phyloP scores from a whole-genome alignment of 1,139 yeast genomes.

The Insectozyma bohioensis region DNA sequence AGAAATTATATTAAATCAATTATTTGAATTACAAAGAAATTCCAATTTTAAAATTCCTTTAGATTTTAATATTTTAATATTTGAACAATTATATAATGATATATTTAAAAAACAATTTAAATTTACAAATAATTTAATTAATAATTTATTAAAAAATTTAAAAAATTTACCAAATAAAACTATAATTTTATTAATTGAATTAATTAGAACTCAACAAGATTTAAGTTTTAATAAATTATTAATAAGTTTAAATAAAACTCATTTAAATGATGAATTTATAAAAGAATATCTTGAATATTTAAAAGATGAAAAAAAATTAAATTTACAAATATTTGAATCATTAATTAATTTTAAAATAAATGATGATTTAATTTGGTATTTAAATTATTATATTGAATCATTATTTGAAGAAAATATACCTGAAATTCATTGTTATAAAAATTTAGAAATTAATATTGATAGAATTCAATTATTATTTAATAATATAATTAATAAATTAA shows the following conservation, averaged over 20 bases:
- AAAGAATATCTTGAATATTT: slow-evolving; percentile 23
- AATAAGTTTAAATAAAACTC: slow-evolving; percentile 8
- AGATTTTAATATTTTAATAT: slow-evolving; percentile 7
- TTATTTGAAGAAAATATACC: slow-evolving; percentile 31
- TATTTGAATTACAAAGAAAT: slow-evolving; percentile 2
- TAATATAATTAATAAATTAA: slow-evolving; percentile 11
- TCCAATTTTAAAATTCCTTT: slow-evolving; percentile 5
- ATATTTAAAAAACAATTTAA: slow-evolving; percentile 5
- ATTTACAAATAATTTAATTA: slow-evolving; percentile 6
- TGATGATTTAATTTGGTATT: slow-evolving; percentile 22
- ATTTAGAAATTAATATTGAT: slow-evolving; percentile 31
- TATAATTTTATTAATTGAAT: slow-evolving; percentile 24
- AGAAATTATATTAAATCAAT: slow-evolving; percentile 3
- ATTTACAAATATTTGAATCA: slow-evolving; percentile 25
- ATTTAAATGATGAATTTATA: slow-evolving; percentile 21
- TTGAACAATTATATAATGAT: slow-evolving; percentile 6
- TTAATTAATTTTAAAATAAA: slow-evolving; percentile 12
- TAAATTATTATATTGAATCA: slow-evolving; percentile 29
- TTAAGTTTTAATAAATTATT: slow-evolving; percentile 13
- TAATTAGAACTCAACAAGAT: slow-evolving; percentile 20
- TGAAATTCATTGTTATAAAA: slow-evolving; percentile 35
- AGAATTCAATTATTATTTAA: slow-evolving; percentile 26
- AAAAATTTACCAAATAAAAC: slow-evolving; percentile 19
- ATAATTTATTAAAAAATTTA: slow-evolving; percentile 12
- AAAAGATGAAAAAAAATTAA: slow-evolving; percentile 15